Evolutionary conservation across 768 basidiomycete genomes (phyloP).

Genomic region (Kwoniella mangroviensis): DNA sequence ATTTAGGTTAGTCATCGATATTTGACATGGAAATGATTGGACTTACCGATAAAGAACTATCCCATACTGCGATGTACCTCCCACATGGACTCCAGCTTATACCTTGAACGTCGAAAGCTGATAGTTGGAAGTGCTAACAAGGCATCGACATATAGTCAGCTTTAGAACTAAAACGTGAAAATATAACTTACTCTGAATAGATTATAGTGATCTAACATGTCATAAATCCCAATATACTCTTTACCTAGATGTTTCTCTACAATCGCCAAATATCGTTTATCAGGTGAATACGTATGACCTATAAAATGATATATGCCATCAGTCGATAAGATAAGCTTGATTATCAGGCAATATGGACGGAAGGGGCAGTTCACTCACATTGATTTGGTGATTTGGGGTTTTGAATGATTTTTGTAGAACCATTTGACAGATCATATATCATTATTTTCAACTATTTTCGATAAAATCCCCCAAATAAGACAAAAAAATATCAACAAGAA

Average conservation of each 20-base stretch:
- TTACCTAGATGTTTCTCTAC: constrained; percentile 89
- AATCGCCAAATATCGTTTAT: constrained; percentile 80
- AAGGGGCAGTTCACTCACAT: constrained; percentile 28
- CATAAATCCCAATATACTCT: constrained; percentile 85
- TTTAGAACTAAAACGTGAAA: too few species aligned
- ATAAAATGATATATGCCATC: background rate
- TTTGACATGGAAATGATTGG: background rate
- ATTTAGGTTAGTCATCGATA: too few species aligned
- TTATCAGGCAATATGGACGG: too few species aligned
- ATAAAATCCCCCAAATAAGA: too few species aligned
- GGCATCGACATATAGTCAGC: too few species aligned
- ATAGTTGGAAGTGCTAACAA: constrained; percentile 77
- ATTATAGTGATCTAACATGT: constrained; percentile 56
- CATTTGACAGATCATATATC: constrained; percentile 79
- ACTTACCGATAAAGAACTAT: constrained; percentile 53
- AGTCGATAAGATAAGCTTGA: too few species aligned
- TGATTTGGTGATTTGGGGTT: constrained; percentile 76
- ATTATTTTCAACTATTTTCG: constrained; percentile 74
- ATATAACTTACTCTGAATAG: constrained; percentile 45
- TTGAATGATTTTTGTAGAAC: constrained; percentile 79
- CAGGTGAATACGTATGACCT: constrained; percentile 59
- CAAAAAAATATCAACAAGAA: too few species aligned
- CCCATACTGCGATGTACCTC: constrained; percentile 56
- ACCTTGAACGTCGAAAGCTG: constrained; percentile 64
- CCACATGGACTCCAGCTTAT: constrained; percentile 58